Evolutionary conservation across 495 filamentous ascomycete genomes (phyloP), one percentile per base, ranked within the genome.

Genomic region (Xylaria castorea): DNA sequence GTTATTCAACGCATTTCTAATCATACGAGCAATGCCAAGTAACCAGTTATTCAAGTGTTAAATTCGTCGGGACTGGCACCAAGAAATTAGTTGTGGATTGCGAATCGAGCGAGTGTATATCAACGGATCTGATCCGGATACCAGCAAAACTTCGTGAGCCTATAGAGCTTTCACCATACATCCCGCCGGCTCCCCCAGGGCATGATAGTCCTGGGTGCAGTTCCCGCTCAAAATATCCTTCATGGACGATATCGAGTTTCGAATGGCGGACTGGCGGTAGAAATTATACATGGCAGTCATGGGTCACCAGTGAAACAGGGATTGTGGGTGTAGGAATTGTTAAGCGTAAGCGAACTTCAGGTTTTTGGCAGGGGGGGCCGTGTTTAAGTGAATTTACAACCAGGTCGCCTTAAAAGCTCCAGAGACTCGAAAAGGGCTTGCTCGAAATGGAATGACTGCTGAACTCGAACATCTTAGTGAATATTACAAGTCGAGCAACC

Each of bases 281-380:
- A 38, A 61, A 61, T 7, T 61, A 61, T 38, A 61, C 58, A 38
- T 61, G 58, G 58, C 58, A 38, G 34, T 34, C 58, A 38, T 61
- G 34, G 58, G 20, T 38, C 18, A 38, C 1, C 2, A 36, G 8
- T 22, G 34, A 32, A 12, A 61, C 58, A 14, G 58, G 58, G 20
- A 61, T 57, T 32, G 27, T 18, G 14, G 53, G 53, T 0, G 53
- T 57, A 14, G 53, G 53, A 57, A 57, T 57, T 25, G 53, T 32
- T 27, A 57, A 32, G 14, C 18, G 53, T 12, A 57, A 32, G 53
- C 32, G 16, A 32, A 57, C 53, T 27, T 27, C 14, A 32, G 30
- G 25, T 53, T 57, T 18, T 14, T n/a, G n/a, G n/a, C n/a, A n/a
- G n/a, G n/a, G n/a, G n/a, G 27, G 27, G 53, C 27, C 5, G 32